Base-by-base conservation (phyloP, 2,329 filamentous ascomycete species). In the Claviceps monticola region DNA sequence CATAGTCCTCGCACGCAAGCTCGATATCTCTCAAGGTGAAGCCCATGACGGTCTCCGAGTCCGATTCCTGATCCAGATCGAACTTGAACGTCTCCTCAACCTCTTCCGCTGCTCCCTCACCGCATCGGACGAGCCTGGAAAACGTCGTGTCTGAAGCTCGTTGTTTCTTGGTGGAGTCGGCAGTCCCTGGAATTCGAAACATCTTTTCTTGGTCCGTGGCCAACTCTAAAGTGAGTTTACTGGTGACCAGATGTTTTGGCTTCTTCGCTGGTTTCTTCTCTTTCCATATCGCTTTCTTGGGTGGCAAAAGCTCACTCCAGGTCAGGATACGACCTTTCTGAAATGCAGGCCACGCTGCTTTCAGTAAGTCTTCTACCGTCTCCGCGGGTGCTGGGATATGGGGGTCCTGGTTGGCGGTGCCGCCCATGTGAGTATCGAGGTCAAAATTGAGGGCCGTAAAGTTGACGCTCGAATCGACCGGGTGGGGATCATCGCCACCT, bases 1-100 rank as follows among this genome's bases (percentile, higher is more conserved):
- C 82, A 86, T 88, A 97, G 64, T 96, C 88, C 54, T 88, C 81
- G 61, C 90, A 96, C 5, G 93, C 80, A 46, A 94, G 79, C 53
- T 87, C 81, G 51, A 98, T 80, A 60, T 97, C 90, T 50, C 84
- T 79, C 66, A 91, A 78, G 0, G 79, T 86, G 55, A 87, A 80
- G 2, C 87, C 88, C 36, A 83, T 86, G 17, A 93, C 73, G 19
- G 75, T 78, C 59, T 91, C 84, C 14, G 78, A 67, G 47, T 80
- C 76, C 0, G 74, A 75, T 2, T 75, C 74, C 23, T 72, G 71
- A 21, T 75, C 74, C 9, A 75, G 59, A 42, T 75, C 73, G 49
- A 74, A 73, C 50, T 69, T 68, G 8, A 66, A 62, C 3, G 64
- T 57, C 9, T 68, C 61, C 43, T 66, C 63, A 11, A 71, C 68